Conservation (phyloP, 1,139 yeast species). For the Pichia sp. region DNA sequence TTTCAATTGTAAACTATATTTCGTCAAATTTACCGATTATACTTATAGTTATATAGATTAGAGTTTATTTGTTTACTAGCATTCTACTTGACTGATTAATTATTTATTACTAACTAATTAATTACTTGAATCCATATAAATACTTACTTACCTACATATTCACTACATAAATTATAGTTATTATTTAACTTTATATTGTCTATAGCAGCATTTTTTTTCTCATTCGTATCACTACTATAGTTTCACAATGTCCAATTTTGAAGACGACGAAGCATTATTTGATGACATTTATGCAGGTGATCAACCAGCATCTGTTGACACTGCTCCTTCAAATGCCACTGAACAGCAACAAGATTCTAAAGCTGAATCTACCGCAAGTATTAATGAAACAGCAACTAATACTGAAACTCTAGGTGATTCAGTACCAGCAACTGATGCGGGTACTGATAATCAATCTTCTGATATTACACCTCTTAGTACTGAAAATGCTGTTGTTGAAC, state of each 20-base stretch:
- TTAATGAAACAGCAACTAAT: not conserved
- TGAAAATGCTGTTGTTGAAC: constrained; percentile 3
- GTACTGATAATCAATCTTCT: not conserved
- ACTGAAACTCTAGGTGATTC: not conserved
- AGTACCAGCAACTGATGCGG: not conserved
- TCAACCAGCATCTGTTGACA: constrained; percentile 8
- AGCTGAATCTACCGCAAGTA: constrained; percentile 21
- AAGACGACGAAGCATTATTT: constrained; percentile 67
- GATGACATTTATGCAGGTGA: constrained; percentile 40
- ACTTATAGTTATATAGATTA: constrained; percentile 10
- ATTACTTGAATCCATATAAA: not conserved
- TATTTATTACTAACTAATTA: not conserved
- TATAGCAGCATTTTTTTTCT: not conserved
- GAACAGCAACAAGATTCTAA: constrained; percentile 8
- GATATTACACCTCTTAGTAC: not conserved
- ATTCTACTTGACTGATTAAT: not conserved
- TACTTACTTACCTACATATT: not conserved
- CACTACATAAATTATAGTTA: not conserved
- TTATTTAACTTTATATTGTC: not conserved
- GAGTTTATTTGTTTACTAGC: constrained; percentile 3
- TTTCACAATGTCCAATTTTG: constrained; percentile 40
- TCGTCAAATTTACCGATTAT: not conserved
- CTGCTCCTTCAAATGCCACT: constrained; percentile 7
- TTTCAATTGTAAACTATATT: constrained; percentile 11
- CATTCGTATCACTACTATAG: not conserved